Evolutionary conservation across 129 eudicot genomes (phyloP), one percentile per base, ranked within the genome.

Genomic region (Tagetes patula): DNA sequence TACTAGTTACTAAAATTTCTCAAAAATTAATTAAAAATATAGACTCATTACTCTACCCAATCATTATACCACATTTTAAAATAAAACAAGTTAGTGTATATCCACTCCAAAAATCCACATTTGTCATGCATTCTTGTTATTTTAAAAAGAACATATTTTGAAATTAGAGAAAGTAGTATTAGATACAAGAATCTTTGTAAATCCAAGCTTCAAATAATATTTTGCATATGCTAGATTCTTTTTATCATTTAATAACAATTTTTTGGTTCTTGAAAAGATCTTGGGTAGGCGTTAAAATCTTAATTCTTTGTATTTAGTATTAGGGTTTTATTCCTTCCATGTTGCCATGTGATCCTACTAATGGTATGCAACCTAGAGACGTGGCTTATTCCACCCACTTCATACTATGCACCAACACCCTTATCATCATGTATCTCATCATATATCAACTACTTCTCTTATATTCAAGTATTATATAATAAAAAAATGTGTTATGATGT

Each of bases 161-260:
- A 58, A 45, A 56, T 58, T 33, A 27, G 56, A 76, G 20, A 36
- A 68, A 9, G 27, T 32, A 38, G 20, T 39, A 64, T 62, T 42
- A 43, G 46, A 71, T 36, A 64, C 50, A 42, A 71, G 77, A 71
- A 78, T 78, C 82, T 78, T 42, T 71, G 72, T 71, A 71, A 78
- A 78, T 78, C 82, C n/a, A 76, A 39, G 49, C 41, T 58, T 59
- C 66, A 76, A 67, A 67, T 32, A 67, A 67, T 32, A 53, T 55
- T 47, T 42, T 76, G 49, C 80, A 75, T 67, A 78, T 64, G 82
- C 68, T 71, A 71, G 82, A 78, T 78, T 78, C 77, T 64, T 55
- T 55, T 48, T 41, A 3, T 27, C 32, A 50, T 52, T 52, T 50
- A 39, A 50, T 31, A 46, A 40, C 0, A 8, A 52, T 14, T 71